Base-by-base conservation (phyloP, 306 rosid species). In the Vicia faba region DNA sequence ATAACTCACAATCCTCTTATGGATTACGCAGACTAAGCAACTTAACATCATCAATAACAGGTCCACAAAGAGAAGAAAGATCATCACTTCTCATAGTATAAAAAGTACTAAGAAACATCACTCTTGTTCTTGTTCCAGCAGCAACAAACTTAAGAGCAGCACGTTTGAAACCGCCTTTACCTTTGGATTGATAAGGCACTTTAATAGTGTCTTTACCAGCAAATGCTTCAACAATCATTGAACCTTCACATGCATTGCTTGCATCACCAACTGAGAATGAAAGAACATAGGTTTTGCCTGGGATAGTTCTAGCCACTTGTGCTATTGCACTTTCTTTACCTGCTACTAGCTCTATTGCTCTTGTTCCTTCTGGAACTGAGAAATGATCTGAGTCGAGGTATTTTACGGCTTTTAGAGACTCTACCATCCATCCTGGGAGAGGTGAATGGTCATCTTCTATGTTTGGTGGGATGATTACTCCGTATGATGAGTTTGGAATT, bases 251-350 rank as follows among this genome's bases (percentile, higher is more conserved):
- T 0, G 97, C 71, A 78, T 93, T 93, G 77, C 86, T 85, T 0
- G 97, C 97, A 18, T 93, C 99, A 1, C 99, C 99, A 0, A 93
- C 97, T 0, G 87, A 73, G 36, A 93, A 93, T 7, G 95, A 65
- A 13, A 93, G 92, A 4, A 81, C 72, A 54, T 93, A 93, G 40
- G 84, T 86, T 60, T 66, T 88, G 3, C 96, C 95, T 0, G 95
- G 89, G 26, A 82, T 67, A 7, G 97, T 95, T 38, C 99, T 79
- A 18, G 79, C 96, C 0, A 95, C 80, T 60, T 95, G 99, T 1
- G 99, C 97, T 1, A 95, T 90, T 2, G 97, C 99, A 14, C 99
- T 95, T 29, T 95, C 99, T 81, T 95, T 95, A 1, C 99, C 99
- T 0, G 96, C 97, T 0, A 95, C 83, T 1, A 95, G 81, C 64